A percentile compares a stretch with the other conserved stretches of the same genome.
These are phyloP conservation scores for Nasturtium officinale DNA, from an alignment of 345 rosid species.

Conservation along the genomic window DNA sequence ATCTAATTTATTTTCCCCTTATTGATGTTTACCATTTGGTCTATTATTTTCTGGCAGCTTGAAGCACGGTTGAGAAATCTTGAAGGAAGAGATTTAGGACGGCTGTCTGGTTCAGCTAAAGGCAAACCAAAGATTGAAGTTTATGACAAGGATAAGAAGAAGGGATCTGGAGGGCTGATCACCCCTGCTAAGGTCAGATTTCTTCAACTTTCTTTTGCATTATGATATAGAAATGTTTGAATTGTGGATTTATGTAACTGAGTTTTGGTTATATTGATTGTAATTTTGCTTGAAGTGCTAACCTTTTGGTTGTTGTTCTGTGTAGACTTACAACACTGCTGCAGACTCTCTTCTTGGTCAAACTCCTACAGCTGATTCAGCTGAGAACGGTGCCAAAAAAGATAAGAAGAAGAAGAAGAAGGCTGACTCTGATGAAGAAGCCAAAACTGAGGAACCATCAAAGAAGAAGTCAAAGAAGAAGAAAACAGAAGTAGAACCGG, in stretches of 20 bases:
- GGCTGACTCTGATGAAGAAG: constrained; percentile 36
- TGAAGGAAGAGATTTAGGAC: constrained; percentile 76
- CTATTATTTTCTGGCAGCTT: constrained; percentile 49
- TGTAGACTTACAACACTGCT: constrained; percentile 76
- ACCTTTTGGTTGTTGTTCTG: constrained; percentile 6
- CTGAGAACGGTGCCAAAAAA: constrained; percentile 32
- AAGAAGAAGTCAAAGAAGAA: constrained; percentile 51
- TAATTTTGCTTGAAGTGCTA: background rate
- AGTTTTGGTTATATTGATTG: background rate
- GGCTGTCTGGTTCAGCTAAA: constrained; percentile 80
- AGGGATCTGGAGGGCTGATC: constrained; percentile 64
- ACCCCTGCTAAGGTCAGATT: constrained; percentile 78
- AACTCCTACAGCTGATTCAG: constrained; percentile 34
- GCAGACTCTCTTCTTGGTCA: constrained; percentile 62
- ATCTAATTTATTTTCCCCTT: background rate
- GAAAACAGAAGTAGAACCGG: constrained; percentile 45
- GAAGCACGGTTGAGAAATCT: constrained; percentile 80
- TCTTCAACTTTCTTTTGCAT: background rate
- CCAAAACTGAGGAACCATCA: constrained; percentile 19
- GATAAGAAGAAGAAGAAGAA: constrained; percentile 55
- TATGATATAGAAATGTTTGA: background rate
- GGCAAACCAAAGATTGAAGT: constrained; percentile 91
- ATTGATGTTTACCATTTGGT: background rate
- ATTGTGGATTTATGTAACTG: background rate
- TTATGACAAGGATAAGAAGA: constrained; percentile 81